Percentiles rank a stretch among this genome's conserved stretches.
phyloP scores from a whole-genome alignment of 2,329 filamentous ascomycete genomes.

The Colletotrichum sp. region DNA sequence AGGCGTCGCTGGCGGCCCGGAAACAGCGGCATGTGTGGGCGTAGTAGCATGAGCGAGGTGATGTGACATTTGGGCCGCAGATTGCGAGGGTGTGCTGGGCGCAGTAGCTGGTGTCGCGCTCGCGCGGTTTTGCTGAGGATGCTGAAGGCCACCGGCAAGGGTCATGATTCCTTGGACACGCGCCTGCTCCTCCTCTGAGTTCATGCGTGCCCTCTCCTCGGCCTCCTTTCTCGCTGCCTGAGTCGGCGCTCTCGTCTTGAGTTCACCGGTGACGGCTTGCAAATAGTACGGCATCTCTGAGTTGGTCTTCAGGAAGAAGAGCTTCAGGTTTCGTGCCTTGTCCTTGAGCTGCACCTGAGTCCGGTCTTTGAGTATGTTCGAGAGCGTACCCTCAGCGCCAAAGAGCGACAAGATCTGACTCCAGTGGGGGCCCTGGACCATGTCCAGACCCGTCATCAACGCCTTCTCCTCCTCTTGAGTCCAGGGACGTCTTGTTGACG shows the following conservation, averaged over 20 bases:
- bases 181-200: conserved; percentile 64
- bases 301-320: conserved; percentile 91
- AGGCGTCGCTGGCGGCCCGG: conserved; percentile 1
- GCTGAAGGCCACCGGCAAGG: conserved; percentile 56
- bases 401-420: conserved; percentile 88
- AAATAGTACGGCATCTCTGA: conserved; percentile 90
- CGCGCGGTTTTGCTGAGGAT: conserved; percentile 17
- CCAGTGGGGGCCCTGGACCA: conserved; percentile 92
- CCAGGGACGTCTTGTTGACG: conserved; percentile 79
- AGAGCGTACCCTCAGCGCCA: conserved; percentile 79
- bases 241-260: conserved; percentile 83
- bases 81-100: conserved; percentile 6
- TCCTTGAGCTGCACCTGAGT: conserved; percentile 94
- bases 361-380: conserved; percentile 83
- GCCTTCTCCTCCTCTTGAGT: conserved; percentile 89
- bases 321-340: conserved; percentile 86
- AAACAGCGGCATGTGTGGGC: conserved; percentile 2
- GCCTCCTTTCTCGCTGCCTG: conserved; percentile 74
- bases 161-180: conserved; percentile 66
- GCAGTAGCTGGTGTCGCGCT: conserved; percentile 9
- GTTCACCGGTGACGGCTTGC: conserved; percentile 85
- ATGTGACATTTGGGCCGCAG: conserved; percentile 13
- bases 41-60: conserved; percentile 11
- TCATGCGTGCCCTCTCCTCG: conserved; percentile 65
- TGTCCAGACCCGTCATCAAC: conserved; percentile 85